A percentile compares a stretch with the other conserved stretches of the same genome.
Evolutionary conservation across 2,329 filamentous ascomycete species (phyloP).

Genomic region (Trichoderma breve): DNA sequence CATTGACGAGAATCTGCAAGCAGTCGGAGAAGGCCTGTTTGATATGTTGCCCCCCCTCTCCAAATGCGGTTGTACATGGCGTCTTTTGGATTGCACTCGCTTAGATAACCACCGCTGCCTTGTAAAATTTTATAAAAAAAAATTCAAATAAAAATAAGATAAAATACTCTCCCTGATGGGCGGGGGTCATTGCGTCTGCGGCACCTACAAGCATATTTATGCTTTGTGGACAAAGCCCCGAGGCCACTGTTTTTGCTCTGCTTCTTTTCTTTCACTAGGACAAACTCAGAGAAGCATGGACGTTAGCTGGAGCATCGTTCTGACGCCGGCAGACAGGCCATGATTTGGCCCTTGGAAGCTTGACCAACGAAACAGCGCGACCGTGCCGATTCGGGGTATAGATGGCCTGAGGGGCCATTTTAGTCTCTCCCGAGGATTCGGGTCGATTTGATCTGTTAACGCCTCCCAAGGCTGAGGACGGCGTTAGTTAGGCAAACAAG

Average conservation of each 20-base stretch:
- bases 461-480: slow-evolving; percentile 23
- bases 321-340: slow-evolving; percentile 18
- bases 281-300: slow-evolving; percentile 16
- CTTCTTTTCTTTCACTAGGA: slow-evolving; percentile 7
- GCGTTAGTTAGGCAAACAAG: not conserved
- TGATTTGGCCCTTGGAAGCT: slow-evolving; percentile 12
- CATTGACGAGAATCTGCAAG: slow-evolving; percentile 10
- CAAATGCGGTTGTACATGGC: not conserved
- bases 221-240: not conserved
- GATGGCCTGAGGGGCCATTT: slow-evolving; percentile 26
- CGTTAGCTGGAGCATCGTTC: slow-evolving; percentile 17
- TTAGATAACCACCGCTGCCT: not conserved
- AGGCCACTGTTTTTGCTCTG: not conserved
- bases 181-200: not conserved
- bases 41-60: not conserved
- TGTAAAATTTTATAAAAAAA: not conserved
- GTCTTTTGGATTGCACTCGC: not conserved
- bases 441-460: slow-evolving; percentile 40
- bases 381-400: slow-evolving; percentile 23
- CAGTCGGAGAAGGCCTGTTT: slow-evolving; percentile 3
- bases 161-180: not conserved
- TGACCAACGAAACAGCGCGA: slow-evolving; percentile 27
- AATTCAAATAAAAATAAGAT: no score
- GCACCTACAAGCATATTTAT: not conserved
- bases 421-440: slow-evolving; percentile 41